Percentiles rank a stretch among this genome's conserved stretches.
These are phyloP conservation scores for Exserohilum turcica DNA, from an alignment of 2,329 filamentous ascomycete genomes.

Conservation along the genomic window DNA sequence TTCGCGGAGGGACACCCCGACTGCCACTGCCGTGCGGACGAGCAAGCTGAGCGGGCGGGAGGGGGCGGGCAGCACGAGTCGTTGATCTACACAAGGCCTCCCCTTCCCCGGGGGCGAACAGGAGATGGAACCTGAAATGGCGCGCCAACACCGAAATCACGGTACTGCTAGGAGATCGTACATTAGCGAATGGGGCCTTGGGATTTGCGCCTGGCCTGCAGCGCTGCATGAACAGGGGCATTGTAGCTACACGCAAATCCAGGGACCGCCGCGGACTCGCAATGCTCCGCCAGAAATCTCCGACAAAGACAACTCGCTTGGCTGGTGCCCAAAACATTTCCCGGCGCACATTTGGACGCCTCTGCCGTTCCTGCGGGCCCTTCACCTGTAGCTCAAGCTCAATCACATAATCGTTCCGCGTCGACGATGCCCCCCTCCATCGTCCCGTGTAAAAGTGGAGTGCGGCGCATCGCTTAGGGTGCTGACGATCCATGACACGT, in stretches of 20 bases:
- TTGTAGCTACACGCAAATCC: background rate
- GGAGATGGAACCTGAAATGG: conserved; percentile 1
- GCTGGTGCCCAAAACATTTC: background rate
- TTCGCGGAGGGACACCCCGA: no score
- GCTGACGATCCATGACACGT: background rate
- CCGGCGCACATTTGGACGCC: background rate
- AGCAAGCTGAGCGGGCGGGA: background rate
- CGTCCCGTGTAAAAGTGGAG: conserved; percentile 2
- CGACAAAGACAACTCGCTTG: background rate
- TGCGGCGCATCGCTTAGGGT: background rate
- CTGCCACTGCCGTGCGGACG: background rate
- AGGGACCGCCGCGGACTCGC: background rate
- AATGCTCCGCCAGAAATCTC: conserved; percentile 2
- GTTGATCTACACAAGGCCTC: background rate
- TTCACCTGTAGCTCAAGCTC: conserved; percentile 5
- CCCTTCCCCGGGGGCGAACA: background rate
- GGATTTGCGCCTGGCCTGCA: background rate
- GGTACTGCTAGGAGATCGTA: conserved; percentile 2
- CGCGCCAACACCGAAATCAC: conserved; percentile 1
- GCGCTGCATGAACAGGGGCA: background rate
- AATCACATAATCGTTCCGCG: background rate
- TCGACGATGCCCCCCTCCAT: conserved; percentile 1
- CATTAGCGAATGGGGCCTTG: background rate
- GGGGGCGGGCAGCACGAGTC: background rate
- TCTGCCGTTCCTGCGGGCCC: conserved; percentile 3